A percentile compares a stretch with the other conserved stretches of the same genome.
Conservation (phyloP, 2,329 filamentous ascomycete genomes). For the Graphium sp. region DNA sequence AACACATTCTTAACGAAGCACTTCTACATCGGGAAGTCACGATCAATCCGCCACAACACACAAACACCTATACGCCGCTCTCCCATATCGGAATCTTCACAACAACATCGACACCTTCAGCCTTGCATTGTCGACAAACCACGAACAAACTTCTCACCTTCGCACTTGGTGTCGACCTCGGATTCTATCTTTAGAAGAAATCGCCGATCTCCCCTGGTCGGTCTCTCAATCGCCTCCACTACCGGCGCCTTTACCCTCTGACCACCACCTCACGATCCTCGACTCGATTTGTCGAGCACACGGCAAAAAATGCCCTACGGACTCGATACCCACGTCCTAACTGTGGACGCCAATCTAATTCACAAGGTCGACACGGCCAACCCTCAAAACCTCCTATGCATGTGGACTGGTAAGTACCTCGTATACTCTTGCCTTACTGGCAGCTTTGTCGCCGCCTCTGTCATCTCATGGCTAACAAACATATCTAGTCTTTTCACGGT, state of each 20-base stretch:
- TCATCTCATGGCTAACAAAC: neutral
- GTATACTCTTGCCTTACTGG: neutral
- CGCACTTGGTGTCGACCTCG: no score
- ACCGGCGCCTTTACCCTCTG: conserved; percentile 4
- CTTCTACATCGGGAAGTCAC: no score
- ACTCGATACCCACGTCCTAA: conserved; percentile 72
- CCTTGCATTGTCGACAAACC: no score
- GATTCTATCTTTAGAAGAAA: no score
- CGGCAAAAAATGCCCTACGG: conserved; percentile 55
- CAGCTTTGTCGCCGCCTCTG: conserved; percentile 3
- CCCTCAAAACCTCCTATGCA: conserved; percentile 83
- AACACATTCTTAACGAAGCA: no score
- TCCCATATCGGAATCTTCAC: no score
- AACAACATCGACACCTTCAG: no score
- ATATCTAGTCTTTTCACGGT: conserved; percentile 70
- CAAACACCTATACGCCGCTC: no score
- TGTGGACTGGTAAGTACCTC: conserved; percentile 85
- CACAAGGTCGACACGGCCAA: conserved; percentile 90
- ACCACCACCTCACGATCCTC: conserved; percentile 6
- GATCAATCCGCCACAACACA: no score
- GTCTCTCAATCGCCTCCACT: conserved; percentile 4
- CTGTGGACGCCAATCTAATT: conserved; percentile 80
- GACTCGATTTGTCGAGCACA: conserved; percentile 19
- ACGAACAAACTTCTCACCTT: no score
- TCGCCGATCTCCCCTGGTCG: no score